Percentiles rank a stretch among this genome's conserved stretches.
These are phyloP conservation scores for Penicillium daleae DNA, from an alignment of 495 filamentous ascomycete genomes.

Conservation along the genomic window DNA sequence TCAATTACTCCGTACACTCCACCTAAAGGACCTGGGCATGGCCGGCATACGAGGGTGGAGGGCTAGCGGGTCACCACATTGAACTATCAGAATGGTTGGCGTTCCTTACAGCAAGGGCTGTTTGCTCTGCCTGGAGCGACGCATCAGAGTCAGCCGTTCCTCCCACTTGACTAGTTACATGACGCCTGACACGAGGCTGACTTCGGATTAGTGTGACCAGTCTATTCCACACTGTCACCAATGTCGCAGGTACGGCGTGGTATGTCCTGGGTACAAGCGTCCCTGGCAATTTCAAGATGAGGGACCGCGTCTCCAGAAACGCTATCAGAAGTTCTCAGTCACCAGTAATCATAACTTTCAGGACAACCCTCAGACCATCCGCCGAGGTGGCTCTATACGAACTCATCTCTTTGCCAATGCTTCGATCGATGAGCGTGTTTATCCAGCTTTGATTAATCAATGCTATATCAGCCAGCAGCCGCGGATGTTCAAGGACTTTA, in stretches of 20 bases:
- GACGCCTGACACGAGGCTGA: slow-evolving; percentile 2
- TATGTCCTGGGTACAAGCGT: slow-evolving; percentile 14
- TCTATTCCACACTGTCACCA: slow-evolving; percentile 9
- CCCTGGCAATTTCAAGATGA: slow-evolving; percentile 14
- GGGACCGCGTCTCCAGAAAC: slow-evolving; percentile 10
- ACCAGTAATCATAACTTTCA: not conserved
- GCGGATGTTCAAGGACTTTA: slow-evolving; percentile 9
- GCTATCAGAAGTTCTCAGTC: slow-evolving; percentile 1
- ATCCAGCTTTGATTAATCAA: slow-evolving; percentile 8
- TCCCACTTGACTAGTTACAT: not conserved
- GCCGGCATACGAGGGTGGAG: not conserved
- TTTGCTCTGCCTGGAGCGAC: slow-evolving; percentile 15
- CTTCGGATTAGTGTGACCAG: slow-evolving; percentile 13
- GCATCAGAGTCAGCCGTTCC: slow-evolving; percentile 9
- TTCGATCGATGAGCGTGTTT: slow-evolving; percentile 15
- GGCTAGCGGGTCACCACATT: not conserved
- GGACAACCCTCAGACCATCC: not conserved
- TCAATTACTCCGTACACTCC: slow-evolving; percentile 1
- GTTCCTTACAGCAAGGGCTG: slow-evolving; percentile 15
- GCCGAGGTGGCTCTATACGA: not conserved
- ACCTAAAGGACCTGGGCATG: not conserved
- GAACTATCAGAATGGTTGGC: slow-evolving; percentile 7
- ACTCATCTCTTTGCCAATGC: not conserved
- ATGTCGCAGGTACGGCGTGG: slow-evolving; percentile 10
- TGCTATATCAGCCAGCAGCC: slow-evolving; percentile 12